Evolutionary conservation across 371 early-diverging fungal genomes (phyloP), one percentile per base, ranked within the genome.

Genomic region (Choanephora cucurbitarum): DNA sequence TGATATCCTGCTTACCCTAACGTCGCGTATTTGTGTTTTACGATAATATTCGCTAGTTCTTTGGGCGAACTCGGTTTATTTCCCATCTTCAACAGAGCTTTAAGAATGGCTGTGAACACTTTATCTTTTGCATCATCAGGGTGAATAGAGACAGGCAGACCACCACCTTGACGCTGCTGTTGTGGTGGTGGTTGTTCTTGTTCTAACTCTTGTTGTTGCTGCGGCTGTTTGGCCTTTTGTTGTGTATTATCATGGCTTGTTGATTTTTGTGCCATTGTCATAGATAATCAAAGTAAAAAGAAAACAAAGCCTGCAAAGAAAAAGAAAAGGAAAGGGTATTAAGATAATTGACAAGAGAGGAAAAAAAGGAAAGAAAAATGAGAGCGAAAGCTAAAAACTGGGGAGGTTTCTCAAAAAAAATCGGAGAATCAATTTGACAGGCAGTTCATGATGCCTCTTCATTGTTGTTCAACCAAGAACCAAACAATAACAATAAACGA

Each of bases 21-120:
- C 46, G 85, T 79, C 31, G 91, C 85, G 67, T 91, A 83, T 67
- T 84, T 80, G 62, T 89, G 78, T 64, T 85, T 83, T 62, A 89
- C 83, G 60, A 92, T 91, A 41, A 81, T 81, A 52, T 81, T 85
- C 49, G 90, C 84, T 48, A 92, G 79, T 72, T 91, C 91, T 63
- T 87, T 90, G 1, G 93, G 91, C 21, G 90, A 87, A 52, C 88
- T 84, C 22, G 93, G 93, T 55, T 80, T 81, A 77, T 92, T 92
- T 49, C 82, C 84, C 63, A 84, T 80, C 42, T 81, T 79, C 40
- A 89, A 69, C 40, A 92, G 70, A 10, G 91, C 90, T 67, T 86
- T 85, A 44, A 92, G 68, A 57, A 91, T 90, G 42, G 91, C 93
- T 6, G 89, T 83, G 62, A 92, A 86, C 31, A 91, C 91, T 69